Conservation (phyloP, 257 asterid genomes). For the Solanum bukasovii region DNA sequence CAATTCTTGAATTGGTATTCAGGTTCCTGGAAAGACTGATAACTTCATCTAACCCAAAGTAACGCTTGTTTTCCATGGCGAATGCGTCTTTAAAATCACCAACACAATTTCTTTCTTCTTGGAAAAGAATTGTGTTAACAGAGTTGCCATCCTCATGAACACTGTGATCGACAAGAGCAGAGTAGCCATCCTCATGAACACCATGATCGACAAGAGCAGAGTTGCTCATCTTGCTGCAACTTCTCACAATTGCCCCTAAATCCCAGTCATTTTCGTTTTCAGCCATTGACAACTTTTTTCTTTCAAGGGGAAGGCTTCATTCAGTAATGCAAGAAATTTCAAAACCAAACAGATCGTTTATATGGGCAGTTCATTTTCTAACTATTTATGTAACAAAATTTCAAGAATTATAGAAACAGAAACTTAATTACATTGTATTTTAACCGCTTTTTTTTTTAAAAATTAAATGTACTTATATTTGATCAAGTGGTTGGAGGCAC, state of each 20-base stretch:
- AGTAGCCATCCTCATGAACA: no score
- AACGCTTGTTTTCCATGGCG: not conserved
- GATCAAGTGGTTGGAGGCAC: not conserved
- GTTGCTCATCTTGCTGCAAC: not conserved
- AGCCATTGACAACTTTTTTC: not conserved
- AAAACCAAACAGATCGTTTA: not conserved
- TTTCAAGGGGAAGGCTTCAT: not conserved
- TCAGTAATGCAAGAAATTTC: not conserved
- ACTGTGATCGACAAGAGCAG: not conserved
- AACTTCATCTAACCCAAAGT: not conserved
- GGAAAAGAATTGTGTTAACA: not conserved
- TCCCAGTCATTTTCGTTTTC: constrained; percentile 2
- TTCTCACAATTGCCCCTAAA: constrained; percentile 1
- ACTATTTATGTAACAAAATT: not conserved
- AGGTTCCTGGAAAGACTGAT: not conserved
- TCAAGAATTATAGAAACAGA: not conserved
- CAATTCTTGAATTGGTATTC: not conserved
- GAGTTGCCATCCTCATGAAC: no score
- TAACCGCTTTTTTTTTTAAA: not conserved
- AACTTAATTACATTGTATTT: not conserved
- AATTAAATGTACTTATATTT: no score
- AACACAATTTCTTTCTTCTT: not conserved
- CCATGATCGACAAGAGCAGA: not conserved
- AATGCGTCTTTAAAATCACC: not conserved
- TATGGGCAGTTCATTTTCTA: not conserved